Evolutionary conservation across 306 rosid genomes (phyloP).

Genomic region (Prinsepia uniflora): DNA sequence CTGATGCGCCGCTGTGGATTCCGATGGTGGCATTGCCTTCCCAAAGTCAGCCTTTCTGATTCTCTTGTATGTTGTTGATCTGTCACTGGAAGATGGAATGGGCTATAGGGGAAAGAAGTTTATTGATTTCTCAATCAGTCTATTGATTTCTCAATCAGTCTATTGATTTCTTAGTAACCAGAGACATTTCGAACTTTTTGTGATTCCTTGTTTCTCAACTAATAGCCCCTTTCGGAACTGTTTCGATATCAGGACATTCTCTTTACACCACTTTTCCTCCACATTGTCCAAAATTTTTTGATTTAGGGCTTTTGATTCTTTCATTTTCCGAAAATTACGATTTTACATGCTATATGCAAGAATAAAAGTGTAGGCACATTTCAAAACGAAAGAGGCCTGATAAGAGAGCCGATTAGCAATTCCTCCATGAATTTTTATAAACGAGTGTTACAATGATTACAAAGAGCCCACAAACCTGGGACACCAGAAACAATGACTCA

Average conservation of each 20-base stretch:
- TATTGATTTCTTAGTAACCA: too few relatives aligned
- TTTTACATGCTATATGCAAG: not conserved
- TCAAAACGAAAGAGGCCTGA: not conserved
- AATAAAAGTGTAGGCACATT: not conserved
- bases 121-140: too few relatives aligned
- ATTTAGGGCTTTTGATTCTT: not conserved
- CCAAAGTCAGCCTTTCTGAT: constrained; percentile 24
- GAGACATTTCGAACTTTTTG: too few relatives aligned
- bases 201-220: too few relatives aligned
- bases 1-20: constrained; percentile 26
- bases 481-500: constrained; percentile 11
- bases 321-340: not conserved
- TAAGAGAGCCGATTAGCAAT: not conserved
- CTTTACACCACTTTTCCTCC: too few relatives aligned
- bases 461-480: constrained; percentile 16
- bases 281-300: too few relatives aligned
- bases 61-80: not conserved
- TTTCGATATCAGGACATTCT: too few relatives aligned
- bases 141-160: too few relatives aligned
- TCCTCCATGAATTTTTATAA: constrained; percentile 7
- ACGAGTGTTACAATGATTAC: constrained; percentile 7
- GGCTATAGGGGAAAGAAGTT: not conserved
- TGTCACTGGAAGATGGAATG: not conserved
- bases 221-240: too few relatives aligned
- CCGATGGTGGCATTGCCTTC: constrained; percentile 7